A percentile compares a stretch with the other conserved stretches of the same genome.
These are phyloP conservation scores for Melaleuca quinquenervia DNA, from an alignment of 345 rosid genomes.

Conservation along the genomic window DNA sequence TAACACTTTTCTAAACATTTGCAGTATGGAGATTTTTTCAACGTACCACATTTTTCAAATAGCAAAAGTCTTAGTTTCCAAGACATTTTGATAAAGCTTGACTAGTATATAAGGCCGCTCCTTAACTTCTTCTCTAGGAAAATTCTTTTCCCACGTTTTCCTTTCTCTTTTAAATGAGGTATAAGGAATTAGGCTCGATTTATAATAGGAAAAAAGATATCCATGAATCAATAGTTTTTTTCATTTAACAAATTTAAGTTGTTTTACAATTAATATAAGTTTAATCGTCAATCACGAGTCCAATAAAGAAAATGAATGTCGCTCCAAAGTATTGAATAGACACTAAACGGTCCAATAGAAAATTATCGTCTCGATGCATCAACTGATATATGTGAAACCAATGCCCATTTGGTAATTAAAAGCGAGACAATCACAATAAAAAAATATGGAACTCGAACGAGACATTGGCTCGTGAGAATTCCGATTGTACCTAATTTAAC, in stretches of 20 bases:
- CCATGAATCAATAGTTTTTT: neutral
- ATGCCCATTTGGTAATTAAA: neutral
- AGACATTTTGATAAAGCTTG: neutral
- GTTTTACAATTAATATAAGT: neutral
- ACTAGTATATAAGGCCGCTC: neutral
- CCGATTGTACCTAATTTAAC: neutral
- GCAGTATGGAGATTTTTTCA: neutral
- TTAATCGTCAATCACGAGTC: accelerated
- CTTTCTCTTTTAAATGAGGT: neutral
- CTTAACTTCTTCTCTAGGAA: neutral
- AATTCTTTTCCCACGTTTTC: neutral
- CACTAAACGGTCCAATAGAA: neutral
- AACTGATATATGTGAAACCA: neutral
- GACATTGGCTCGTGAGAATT: no score
- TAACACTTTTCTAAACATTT: neutral
- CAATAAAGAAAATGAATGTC: accelerated
- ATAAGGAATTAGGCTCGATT: neutral
- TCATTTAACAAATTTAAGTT: neutral
- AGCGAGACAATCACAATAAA: neutral
- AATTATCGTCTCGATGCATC: neutral
- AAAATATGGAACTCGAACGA: no score
- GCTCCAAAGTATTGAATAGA: neutral
- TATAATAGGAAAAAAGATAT: neutral
- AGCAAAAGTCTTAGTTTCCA: neutral
- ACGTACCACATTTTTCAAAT: neutral